These are phyloP conservation scores for Salvia sclarea DNA, from an alignment of 305 asterid species.

Conservation along the genomic window DNA sequence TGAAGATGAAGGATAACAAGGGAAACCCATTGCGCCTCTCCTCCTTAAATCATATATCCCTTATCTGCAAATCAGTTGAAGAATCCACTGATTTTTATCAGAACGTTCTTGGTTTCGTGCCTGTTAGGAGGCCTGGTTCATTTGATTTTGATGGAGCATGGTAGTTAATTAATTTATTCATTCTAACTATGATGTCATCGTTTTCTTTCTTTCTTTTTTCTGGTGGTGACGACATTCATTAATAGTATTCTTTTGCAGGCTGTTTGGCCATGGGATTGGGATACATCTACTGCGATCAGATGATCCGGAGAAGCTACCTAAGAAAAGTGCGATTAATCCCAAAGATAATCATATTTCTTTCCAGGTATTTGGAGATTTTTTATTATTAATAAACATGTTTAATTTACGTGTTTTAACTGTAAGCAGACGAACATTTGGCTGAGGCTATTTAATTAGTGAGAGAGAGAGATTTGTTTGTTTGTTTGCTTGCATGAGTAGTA, in stretches of 20 bases:
- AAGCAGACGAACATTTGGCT: too few species aligned
- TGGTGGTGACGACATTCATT: background rate
- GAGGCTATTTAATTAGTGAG: too few species aligned
- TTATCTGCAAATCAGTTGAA: slow-evolving; percentile 79
- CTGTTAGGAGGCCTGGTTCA: slow-evolving; percentile 84
- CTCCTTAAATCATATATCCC: slow-evolving; percentile 83
- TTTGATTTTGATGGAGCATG: slow-evolving; percentile 89
- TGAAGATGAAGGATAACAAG: slow-evolving; percentile 55
- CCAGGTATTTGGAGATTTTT: slow-evolving; percentile 68
- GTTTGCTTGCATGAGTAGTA: background rate
- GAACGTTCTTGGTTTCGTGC: slow-evolving; percentile 78
- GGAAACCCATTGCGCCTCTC: slow-evolving; percentile 76
- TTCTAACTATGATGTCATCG: background rate
- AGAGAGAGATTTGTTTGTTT: background rate
- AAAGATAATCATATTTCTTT: slow-evolving; percentile 94
- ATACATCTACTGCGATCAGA: slow-evolving; percentile 86
- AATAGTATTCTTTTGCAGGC: slow-evolving; percentile 40
- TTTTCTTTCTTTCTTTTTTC: background rate
- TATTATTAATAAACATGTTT: too few species aligned
- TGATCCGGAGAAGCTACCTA: slow-evolving; percentile 56
- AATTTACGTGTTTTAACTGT: too few species aligned
- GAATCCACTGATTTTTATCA: slow-evolving; percentile 74
- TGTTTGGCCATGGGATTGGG: slow-evolving; percentile 91
- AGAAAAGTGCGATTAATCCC: slow-evolving; percentile 81
- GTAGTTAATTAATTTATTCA: slow-evolving; percentile 35